Conservation (phyloP, 257 asterid species). For the Solanum clarkiae region DNA sequence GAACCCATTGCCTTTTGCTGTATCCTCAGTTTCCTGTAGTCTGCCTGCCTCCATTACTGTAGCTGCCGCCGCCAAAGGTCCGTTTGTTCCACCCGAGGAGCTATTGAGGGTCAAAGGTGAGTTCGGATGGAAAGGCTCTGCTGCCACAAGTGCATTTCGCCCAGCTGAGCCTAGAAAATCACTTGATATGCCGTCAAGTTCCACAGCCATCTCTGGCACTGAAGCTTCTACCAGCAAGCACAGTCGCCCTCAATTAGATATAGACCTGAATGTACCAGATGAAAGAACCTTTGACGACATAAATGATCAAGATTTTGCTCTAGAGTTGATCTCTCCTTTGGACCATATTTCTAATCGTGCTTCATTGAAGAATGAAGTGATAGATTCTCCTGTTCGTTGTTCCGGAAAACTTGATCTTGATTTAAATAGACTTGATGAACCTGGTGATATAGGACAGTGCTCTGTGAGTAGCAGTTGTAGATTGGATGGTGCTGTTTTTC, state of each 20-base stretch:
- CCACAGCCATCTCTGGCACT: slow-evolving; percentile 6
- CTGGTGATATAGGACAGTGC: slow-evolving; percentile 21
- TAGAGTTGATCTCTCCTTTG: slow-evolving; percentile 8
- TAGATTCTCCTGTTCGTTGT: slow-evolving; percentile 14
- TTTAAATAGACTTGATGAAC: slow-evolving; percentile 30
- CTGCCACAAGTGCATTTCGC: slow-evolving; percentile 96
- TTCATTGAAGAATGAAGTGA: slow-evolving; percentile 7
- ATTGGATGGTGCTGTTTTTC: slow-evolving; percentile 8
- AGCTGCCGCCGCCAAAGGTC: slow-evolving; percentile 84
- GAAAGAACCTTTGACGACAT: slow-evolving; percentile 37
- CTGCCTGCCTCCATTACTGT: slow-evolving; percentile 65
- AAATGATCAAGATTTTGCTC: slow-evolving; percentile 22
- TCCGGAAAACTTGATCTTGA: slow-evolving; percentile 38
- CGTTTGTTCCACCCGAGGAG: slow-evolving; percentile 84
- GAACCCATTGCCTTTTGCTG: slow-evolving; percentile 19
- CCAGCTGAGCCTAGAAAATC: slow-evolving; percentile 91
- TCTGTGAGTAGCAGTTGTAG: slow-evolving; percentile 19
- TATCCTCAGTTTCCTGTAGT: slow-evolving; percentile 18
- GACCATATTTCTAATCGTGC: slow-evolving; percentile 4
- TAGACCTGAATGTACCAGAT: slow-evolving; percentile 46
- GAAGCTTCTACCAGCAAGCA: slow-evolving; percentile 36
- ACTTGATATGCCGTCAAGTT: slow-evolving; percentile 17
- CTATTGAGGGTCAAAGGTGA: slow-evolving; percentile 64
- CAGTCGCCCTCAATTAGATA: slow-evolving; percentile 30
- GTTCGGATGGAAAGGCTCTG: slow-evolving; percentile 94